A percentile compares a stretch with the other conserved stretches of the same genome.
Evolutionary conservation across 345 rosid species (phyloP).

Genomic region (Heritiera littoralis): DNA sequence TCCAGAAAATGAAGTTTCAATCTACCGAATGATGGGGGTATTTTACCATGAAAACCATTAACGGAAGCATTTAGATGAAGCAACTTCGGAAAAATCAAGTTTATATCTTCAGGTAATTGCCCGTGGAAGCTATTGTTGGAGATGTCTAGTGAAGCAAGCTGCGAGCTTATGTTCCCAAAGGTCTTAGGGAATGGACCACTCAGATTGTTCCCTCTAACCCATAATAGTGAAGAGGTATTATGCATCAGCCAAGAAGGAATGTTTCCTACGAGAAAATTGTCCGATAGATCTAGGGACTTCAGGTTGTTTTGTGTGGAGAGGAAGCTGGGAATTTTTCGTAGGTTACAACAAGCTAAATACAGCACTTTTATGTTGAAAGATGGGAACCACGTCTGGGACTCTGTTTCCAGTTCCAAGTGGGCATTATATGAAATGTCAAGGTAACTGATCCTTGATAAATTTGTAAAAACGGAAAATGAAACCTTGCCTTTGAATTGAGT

Average conservation of each 20-base stretch:
- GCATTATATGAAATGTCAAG: slow-evolving; percentile 21
- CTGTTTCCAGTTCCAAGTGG: slow-evolving; percentile 4
- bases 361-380: slow-evolving; percentile 13
- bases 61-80: background rate
- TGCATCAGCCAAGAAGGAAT: slow-evolving; percentile 21
- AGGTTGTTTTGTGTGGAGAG: background rate
- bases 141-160: slow-evolving; percentile 2
- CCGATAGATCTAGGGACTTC: slow-evolving; percentile 15
- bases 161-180: slow-evolving; percentile 10
- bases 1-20: slow-evolving; percentile 1
- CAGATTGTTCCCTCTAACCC: slow-evolving; percentile 19
- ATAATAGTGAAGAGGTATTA: slow-evolving; percentile 6
- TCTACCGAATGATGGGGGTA: background rate
- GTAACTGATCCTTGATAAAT: slow-evolving; percentile 7
- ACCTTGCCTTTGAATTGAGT: slow-evolving; percentile 12
- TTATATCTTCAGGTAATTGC: slow-evolving; percentile 17
- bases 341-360: slow-evolving; percentile 18
- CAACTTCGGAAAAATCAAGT: background rate
- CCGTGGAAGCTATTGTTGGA: slow-evolving; percentile 9
- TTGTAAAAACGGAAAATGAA: slow-evolving; percentile 16
- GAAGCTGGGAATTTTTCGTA: slow-evolving; percentile 11
- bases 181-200: slow-evolving; percentile 14
- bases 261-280: background rate
- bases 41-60: background rate
- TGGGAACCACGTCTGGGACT: slow-evolving; percentile 13